Conservation (phyloP, 2,329 filamentous ascomycete species). For the Simplicillium aogashimaense region DNA sequence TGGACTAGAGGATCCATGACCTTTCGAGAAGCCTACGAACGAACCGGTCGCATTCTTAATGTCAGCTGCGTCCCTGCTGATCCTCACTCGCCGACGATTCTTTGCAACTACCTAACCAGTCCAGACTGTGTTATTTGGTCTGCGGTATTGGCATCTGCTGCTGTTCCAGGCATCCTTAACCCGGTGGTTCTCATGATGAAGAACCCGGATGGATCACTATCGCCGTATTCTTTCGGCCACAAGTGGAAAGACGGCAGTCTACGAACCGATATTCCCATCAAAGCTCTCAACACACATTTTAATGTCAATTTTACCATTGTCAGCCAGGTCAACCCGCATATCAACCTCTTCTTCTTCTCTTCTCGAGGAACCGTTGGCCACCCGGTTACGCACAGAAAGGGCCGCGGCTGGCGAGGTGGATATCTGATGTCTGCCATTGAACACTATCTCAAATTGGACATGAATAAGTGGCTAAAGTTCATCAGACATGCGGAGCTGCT, state of each 20-base stretch:
- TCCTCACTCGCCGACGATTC: slow-evolving; percentile 81
- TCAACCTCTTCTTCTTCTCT: slow-evolving; percentile 98
- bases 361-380: slow-evolving; percentile 84
- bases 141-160: slow-evolving; percentile 86
- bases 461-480: slow-evolving; percentile 97
- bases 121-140: slow-evolving; percentile 99
- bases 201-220: slow-evolving; percentile 62
- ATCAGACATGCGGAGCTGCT: slow-evolving; percentile 85
- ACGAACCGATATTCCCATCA: slow-evolving; percentile 89
- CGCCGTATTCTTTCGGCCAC: slow-evolving; percentile 92
- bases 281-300: slow-evolving; percentile 90
- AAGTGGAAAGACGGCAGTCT: slow-evolving; percentile 98
- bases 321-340: slow-evolving; percentile 85
- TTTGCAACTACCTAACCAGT: slow-evolving; percentile 90
- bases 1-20: slow-evolving; percentile 87
- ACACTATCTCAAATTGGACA: slow-evolving; percentile 90
- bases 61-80: slow-evolving; percentile 94
- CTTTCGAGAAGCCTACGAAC: slow-evolving; percentile 87
- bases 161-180: slow-evolving; percentile 91
- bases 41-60: slow-evolving; percentile 89
- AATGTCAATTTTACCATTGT: slow-evolving; percentile 97
- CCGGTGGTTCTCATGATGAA: slow-evolving; percentile 92
- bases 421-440: slow-evolving; percentile 88
- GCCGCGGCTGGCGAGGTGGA: slow-evolving; percentile 90
- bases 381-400: slow-evolving; percentile 87